A percentile compares a stretch with the other conserved stretches of the same genome.
These are phyloP conservation scores for Mycena rosella DNA, from an alignment of 768 basidiomycete species.

Conservation along the genomic window DNA sequence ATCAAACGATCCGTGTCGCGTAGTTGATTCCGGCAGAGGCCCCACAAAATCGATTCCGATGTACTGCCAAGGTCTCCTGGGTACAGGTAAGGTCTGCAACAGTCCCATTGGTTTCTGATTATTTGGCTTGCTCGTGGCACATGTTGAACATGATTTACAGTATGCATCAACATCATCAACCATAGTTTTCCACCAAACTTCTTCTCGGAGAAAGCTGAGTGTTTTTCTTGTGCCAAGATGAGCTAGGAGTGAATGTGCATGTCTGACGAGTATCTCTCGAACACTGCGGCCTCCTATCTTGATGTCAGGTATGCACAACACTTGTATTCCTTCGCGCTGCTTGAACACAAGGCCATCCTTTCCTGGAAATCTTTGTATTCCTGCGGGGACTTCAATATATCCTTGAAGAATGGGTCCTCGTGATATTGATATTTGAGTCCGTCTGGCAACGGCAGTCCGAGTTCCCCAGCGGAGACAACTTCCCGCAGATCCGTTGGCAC, in stretches of 20 bases:
- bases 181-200: slow-evolving; percentile 28
- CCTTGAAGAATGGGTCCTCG: slow-evolving; percentile 42
- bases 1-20: slow-evolving; percentile 36
- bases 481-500: neutral
- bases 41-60: slow-evolving; percentile 45
- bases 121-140: slow-evolving; percentile 34
- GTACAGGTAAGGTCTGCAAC: slow-evolving; percentile 36
- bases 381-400: slow-evolving; percentile 39
- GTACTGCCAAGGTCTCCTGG: slow-evolving; percentile 39
- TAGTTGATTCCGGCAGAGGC: slow-evolving; percentile 38
- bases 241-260: slow-evolving; percentile 52
- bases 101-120: slow-evolving; percentile 37
- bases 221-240: slow-evolving; percentile 51
- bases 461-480: slow-evolving; percentile 1
- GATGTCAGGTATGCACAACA: slow-evolving; percentile 43
- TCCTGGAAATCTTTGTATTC: slow-evolving; percentile 44
- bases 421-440: slow-evolving; percentile 4
- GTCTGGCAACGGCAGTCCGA: slow-evolving; percentile 8
- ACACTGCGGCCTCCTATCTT: slow-evolving; percentile 17
- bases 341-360: slow-evolving; percentile 41
- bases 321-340: neutral
- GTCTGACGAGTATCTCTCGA: slow-evolving; percentile 46
- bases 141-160: slow-evolving; percentile 16
- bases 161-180: slow-evolving; percentile 16
- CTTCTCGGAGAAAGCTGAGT: slow-evolving; percentile 24